Conservation (phyloP, 805 yeast species). For the Tetrapisispora namnaoensis region DNA sequence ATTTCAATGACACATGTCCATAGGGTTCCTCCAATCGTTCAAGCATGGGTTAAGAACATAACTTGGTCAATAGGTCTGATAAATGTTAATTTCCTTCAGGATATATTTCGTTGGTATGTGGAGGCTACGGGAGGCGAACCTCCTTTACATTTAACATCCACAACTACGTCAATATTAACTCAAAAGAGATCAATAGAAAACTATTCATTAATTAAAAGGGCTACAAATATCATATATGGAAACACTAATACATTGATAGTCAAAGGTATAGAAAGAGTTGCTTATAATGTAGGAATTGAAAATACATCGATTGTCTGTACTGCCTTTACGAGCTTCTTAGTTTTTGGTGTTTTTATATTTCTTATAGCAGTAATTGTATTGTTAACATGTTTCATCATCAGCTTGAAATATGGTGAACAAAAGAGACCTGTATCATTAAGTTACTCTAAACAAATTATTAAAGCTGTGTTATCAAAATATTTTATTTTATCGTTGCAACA, state of each 20-base stretch:
- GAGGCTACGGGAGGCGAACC: slow-evolving; percentile 88
- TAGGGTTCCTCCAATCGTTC: slow-evolving; percentile 83
- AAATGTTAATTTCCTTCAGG: slow-evolving; percentile 70
- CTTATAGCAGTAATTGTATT: slow-evolving; percentile 11
- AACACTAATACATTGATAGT: slow-evolving; percentile 53
- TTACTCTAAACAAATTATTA: slow-evolving; percentile 47
- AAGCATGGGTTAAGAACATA: slow-evolving; percentile 84
- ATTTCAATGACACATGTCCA: slow-evolving; percentile 79
- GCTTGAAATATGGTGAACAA: slow-evolving; percentile 12
- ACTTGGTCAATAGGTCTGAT: slow-evolving; percentile 95
- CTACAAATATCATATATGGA: slow-evolving; percentile 35
- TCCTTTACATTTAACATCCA: slow-evolving; percentile 49
- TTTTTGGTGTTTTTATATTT: slow-evolving; percentile 64
- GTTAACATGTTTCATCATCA: neutral
- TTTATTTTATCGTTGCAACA: slow-evolving; percentile 80
- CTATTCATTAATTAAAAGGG: slow-evolving; percentile 27
- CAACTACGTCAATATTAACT: slow-evolving; percentile 58
- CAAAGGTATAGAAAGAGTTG: slow-evolving; percentile 82
- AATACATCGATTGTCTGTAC: slow-evolving; percentile 75
- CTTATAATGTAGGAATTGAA: slow-evolving; percentile 67
- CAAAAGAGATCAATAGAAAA: slow-evolving; percentile 34
- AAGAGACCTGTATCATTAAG: slow-evolving; percentile 34
- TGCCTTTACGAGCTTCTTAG: slow-evolving; percentile 74
- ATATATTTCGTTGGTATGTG: slow-evolving; percentile 73
- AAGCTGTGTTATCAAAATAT: slow-evolving; percentile 72